Conservation (phyloP, 2,329 filamentous ascomycete genomes). For the Albifimbria verrucaria region DNA sequence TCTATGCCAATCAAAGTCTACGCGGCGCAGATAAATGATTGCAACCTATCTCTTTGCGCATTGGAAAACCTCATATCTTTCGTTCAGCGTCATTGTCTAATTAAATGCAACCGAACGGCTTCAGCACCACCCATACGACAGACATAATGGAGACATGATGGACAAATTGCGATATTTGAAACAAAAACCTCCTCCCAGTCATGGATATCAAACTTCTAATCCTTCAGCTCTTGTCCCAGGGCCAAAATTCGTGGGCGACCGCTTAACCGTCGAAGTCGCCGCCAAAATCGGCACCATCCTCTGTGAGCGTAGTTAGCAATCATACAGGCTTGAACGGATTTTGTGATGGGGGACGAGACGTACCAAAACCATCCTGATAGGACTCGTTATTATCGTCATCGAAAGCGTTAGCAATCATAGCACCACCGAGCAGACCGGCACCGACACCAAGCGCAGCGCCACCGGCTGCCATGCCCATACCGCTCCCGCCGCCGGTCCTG, state of each 20-base stretch:
- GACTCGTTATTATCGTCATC: conserved; percentile 58
- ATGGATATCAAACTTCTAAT: too few species aligned
- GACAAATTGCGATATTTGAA: too few species aligned
- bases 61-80: too few species aligned
- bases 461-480: conserved; percentile 65
- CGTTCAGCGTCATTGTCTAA: too few species aligned
- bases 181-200: too few species aligned
- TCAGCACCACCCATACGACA: too few species aligned
- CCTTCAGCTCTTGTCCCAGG: too few species aligned
- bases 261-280: conserved; percentile 21
- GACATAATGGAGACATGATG: too few species aligned
- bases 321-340: neutral
- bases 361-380: conserved; percentile 44
- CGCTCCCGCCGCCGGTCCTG: conserved; percentile 34
- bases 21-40: too few species aligned
- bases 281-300: conserved; percentile 28
- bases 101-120: too few species aligned
- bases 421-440: conserved; percentile 77
- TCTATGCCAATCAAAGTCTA: too few species aligned
- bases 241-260: neutral
- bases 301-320: conserved; percentile 15
- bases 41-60: too few species aligned
- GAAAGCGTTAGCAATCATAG: conserved; percentile 66
- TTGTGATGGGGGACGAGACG: conserved; percentile 13
- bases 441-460: conserved; percentile 76